Evolutionary conservation across 441 rosid genomes (phyloP).

Genomic region (Croton setiger): DNA sequence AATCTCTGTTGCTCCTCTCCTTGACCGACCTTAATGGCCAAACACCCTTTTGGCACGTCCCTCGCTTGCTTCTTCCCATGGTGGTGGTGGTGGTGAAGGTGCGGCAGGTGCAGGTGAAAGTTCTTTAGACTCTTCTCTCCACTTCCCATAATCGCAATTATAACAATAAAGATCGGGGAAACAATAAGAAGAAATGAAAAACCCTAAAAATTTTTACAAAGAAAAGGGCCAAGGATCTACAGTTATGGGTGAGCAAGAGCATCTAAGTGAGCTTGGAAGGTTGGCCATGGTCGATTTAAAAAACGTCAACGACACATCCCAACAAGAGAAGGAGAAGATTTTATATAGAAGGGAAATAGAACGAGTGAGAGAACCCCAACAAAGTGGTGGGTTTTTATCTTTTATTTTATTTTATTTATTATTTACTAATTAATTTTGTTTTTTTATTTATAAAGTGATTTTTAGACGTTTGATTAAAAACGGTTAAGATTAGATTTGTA

Average conservation of each 20-base stretch:
- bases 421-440: too few species aligned
- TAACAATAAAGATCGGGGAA: not conserved
- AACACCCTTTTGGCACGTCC: slow-evolving; percentile 82
- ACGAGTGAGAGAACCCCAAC: not conserved
- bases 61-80: slow-evolving; percentile 36
- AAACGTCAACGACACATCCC: slow-evolving; percentile 13
- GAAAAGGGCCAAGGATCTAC: slow-evolving; percentile 32
- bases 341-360: slow-evolving; percentile 12
- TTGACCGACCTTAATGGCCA: slow-evolving; percentile 83
- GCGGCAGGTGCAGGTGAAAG: slow-evolving; percentile 53
- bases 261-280: slow-evolving; percentile 30
- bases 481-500: not conserved
- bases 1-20: slow-evolving; percentile 73
- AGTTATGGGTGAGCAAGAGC: slow-evolving; percentile 29
- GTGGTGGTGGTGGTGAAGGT: slow-evolving; percentile 29
- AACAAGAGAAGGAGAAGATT: slow-evolving; percentile 8
- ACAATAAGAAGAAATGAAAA: slow-evolving; percentile 4
- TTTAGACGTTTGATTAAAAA: slow-evolving; percentile 22
- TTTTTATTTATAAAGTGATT: slow-evolving; percentile 2
- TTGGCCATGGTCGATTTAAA: slow-evolving; percentile 34
- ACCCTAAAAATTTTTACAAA: slow-evolving; percentile 1
- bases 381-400: slow-evolving; percentile 3
- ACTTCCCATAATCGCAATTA: slow-evolving; percentile 37
- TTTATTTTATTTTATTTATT: not conserved
- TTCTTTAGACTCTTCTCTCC: slow-evolving; percentile 46